Percentiles rank a stretch among this genome's conserved stretches.
phyloP scores from a whole-genome alignment of 2,329 filamentous ascomycete genomes.

The Capronia americana region DNA sequence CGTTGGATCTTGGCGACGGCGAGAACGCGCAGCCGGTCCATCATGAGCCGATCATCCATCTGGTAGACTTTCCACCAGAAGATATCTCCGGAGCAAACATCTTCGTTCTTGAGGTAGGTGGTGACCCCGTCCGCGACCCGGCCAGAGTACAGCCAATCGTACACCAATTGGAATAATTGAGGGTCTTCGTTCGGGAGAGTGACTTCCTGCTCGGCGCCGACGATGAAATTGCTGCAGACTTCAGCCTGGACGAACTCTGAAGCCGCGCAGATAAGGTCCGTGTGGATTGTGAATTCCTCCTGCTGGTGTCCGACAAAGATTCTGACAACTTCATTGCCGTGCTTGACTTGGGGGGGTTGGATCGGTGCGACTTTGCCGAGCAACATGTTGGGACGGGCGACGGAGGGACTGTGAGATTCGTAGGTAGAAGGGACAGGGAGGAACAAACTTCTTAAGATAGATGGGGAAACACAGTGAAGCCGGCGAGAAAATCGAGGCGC shows the following conservation, averaged over 20 bases:
- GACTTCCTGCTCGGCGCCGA: slow-evolving; percentile 50
- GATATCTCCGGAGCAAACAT: background rate
- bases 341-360: slow-evolving; percentile 19
- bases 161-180: slow-evolving; percentile 62
- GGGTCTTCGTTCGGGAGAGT: slow-evolving; percentile 57
- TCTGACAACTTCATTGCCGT: slow-evolving; percentile 18
- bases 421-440: background rate
- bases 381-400: slow-evolving; percentile 1
- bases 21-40: slow-evolving; percentile 8
- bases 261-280: slow-evolving; percentile 19
- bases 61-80: slow-evolving; percentile 24
- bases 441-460: background rate
- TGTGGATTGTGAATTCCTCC: slow-evolving; percentile 26
- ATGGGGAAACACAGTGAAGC: background rate
- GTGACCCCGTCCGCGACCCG: slow-evolving; percentile 11
- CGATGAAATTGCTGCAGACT: slow-evolving; percentile 6
- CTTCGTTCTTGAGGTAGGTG: slow-evolving; percentile 13
- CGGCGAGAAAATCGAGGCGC: background rate
- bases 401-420: background rate
- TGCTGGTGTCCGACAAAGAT: slow-evolving; percentile 22
- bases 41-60: slow-evolving; percentile 21
- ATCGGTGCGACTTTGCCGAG: slow-evolving; percentile 1
- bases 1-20: slow-evolving; percentile 15
- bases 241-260: slow-evolving; percentile 20
- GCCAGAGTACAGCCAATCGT: slow-evolving; percentile 58